Base-by-base conservation (phyloP, 306 rosid genomes). In the Sophora flavescens region DNA sequence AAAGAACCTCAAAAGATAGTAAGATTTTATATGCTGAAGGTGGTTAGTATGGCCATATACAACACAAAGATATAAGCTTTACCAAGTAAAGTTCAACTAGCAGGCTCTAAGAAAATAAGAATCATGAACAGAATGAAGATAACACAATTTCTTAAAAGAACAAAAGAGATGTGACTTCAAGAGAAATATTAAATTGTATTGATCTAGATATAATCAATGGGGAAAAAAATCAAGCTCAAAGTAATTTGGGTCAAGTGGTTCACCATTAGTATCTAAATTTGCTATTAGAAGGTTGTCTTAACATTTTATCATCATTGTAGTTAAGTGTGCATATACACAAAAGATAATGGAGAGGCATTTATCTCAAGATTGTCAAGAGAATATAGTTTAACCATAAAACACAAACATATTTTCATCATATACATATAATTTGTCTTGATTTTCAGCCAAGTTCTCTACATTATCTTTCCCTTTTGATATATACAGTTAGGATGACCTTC, bases 1-100 rank as follows among this genome's bases (percentile, higher is more conserved):
- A 3, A 30, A 38, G 44, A 63, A 39, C 7, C 4, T 17, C 33
- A 12, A 35, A 56, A 73, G 54, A 58, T 8, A 28, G 13, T 28
- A 67, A 67, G 62, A 56, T 53, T 28, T 53, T 22, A 15, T 44
- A 13, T 50, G 17, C 42, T 59, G 50, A 59, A 82, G 79, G 72
- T 33, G n/a, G 13, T 10, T 16, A 17, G 54, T 14, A 39, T 16
- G 59, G 69, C 30, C 69, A 32, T 53, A 28, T 48, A 30, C 12
- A 82, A 51, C 64, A 42, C 64, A 65, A 8, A 54, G 51, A 76
- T 16, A 8, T 22, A 78, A 57, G 36, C 16, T 42, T 42, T 61
- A 47, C 12, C 33, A 57, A 28, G 32, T 65, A 72, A 72, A 22
- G 62, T 70, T 59, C 57, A 52, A 75, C 32, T 7, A 18, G 36